phyloP scores from a whole-genome alignment of 2,329 filamentous ascomycete genomes.

The Colletotrichum sp. region DNA sequence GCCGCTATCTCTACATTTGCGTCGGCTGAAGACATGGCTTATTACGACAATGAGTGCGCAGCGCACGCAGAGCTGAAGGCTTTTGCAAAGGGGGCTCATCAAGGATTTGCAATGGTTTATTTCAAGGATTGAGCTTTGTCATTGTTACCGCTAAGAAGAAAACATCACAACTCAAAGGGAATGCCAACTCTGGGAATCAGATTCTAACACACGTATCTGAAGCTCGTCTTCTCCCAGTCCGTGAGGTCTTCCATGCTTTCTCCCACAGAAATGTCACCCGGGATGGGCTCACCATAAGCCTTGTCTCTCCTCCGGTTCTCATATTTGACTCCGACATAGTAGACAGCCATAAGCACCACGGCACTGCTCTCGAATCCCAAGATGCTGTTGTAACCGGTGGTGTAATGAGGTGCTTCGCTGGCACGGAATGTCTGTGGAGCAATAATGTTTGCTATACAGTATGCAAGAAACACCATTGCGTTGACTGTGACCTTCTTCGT shows the following conservation, averaged over 20 bases:
- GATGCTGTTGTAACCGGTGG: conserved; percentile 65
- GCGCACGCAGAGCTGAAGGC: conserved; percentile 35
- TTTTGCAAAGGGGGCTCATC: conserved; percentile 33
- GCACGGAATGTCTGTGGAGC: conserved; percentile 65
- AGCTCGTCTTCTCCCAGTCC: not conserved
- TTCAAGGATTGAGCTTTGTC: conserved; percentile 34
- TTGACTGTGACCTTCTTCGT: conserved; percentile 48
- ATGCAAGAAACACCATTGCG: conserved; percentile 65
- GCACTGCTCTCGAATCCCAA: conserved; percentile 46
- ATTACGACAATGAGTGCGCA: conserved; percentile 57
- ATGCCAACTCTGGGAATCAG: not conserved
- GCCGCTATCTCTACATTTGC: conserved; percentile 61
- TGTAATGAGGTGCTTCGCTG: conserved; percentile 63
- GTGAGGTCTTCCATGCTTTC: not conserved
- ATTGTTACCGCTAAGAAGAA: not conserved
- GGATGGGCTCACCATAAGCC: not conserved
- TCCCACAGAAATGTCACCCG: not conserved
- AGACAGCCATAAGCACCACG: not conserved
- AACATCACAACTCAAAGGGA: not conserved
- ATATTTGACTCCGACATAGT: not conserved
- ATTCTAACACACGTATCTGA: not conserved
- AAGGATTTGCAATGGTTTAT: conserved; percentile 56
- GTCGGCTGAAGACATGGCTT: conserved; percentile 63
- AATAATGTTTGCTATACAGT: conserved; percentile 65
- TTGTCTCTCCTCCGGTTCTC: conserved; percentile 4